Conservation (phyloP, 1,284 basidiomycete genomes). For the Sanghuangporus weigelae region DNA sequence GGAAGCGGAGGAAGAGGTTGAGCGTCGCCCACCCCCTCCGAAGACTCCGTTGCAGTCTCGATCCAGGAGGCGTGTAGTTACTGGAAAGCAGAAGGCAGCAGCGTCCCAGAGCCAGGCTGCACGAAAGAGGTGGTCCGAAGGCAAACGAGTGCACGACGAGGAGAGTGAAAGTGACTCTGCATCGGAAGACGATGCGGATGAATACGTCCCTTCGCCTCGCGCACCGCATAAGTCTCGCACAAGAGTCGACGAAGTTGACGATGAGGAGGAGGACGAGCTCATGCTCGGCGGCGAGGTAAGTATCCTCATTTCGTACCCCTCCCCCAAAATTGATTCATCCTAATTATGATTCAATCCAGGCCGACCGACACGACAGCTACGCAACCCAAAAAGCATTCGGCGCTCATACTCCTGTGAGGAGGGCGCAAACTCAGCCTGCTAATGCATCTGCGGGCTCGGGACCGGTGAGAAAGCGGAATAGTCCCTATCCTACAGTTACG, state of each 20-base stretch:
- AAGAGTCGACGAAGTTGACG: conserved; percentile 6
- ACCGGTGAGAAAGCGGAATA: conserved; percentile 10
- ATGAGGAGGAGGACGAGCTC: conserved; percentile 16
- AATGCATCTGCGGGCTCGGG: not conserved
- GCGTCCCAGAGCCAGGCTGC: not conserved
- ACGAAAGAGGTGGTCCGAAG: conserved; percentile 7
- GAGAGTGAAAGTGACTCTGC: not conserved
- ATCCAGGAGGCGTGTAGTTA: not conserved
- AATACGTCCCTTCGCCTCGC: not conserved
- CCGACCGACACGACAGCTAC: conserved; percentile 5
- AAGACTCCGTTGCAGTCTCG: not conserved
- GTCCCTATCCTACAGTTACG: conserved; percentile 9
- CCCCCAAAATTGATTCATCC: not conserved
- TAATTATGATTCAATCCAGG: not conserved
- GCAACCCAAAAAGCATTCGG: not conserved
- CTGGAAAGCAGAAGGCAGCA: not conserved
- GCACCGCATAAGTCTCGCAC: not conserved
- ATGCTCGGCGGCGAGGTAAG: conserved; percentile 11
- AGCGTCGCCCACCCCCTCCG: not conserved
- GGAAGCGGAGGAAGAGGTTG: not conserved
- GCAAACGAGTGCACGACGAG: conserved; percentile 4
- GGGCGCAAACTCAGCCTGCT: conserved; percentile 1
- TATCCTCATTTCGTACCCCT: not conserved
- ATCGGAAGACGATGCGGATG: not conserved
- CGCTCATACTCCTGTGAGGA: not conserved